A percentile compares a stretch with the other conserved stretches of the same genome.
Evolutionary conservation across 164 flowering plant species (phyloP).

Genomic region (Magnolia changhungtana): DNA sequence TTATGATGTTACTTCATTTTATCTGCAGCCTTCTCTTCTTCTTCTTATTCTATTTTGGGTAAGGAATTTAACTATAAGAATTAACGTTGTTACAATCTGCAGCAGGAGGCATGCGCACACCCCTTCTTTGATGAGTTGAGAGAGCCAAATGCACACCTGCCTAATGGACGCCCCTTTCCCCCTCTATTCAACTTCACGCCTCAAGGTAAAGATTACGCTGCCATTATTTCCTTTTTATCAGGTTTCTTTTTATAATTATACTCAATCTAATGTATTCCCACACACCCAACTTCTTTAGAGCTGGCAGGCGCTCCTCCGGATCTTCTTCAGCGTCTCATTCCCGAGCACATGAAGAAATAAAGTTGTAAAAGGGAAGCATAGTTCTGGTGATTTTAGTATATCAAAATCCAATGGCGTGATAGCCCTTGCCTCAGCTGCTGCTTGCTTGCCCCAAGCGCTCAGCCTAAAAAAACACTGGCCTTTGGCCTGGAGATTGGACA

Average conservation of each 20-base stretch:
- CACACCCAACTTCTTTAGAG: constrained; percentile 35
- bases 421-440: background rate
- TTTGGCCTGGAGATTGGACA: background rate
- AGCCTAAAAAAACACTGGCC: background rate
- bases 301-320: constrained; percentile 58
- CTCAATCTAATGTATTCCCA: background rate
- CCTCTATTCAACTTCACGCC: constrained; percentile 82
- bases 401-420: background rate
- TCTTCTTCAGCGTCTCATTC: constrained; percentile 61
- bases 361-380: background rate
- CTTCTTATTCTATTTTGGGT: no score
- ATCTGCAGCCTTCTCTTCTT: no score
- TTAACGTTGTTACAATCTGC: constrained; percentile 1
- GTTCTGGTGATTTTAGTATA: background rate
- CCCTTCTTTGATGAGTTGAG: constrained; percentile 86
- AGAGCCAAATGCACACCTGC: constrained; percentile 64
- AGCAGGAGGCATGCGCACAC: constrained; percentile 96
- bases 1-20: no score
- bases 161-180: constrained; percentile 75
- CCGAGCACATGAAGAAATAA: constrained; percentile 52
- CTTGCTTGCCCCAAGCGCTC: background rate
- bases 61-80: no score
- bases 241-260: background rate
- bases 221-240: background rate
- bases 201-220: constrained; percentile 50